Evolutionary conservation across 2,329 filamentous ascomycete species (phyloP), one percentile per base, ranked within the genome.

Genomic region (Ascochyta koolunga): DNA sequence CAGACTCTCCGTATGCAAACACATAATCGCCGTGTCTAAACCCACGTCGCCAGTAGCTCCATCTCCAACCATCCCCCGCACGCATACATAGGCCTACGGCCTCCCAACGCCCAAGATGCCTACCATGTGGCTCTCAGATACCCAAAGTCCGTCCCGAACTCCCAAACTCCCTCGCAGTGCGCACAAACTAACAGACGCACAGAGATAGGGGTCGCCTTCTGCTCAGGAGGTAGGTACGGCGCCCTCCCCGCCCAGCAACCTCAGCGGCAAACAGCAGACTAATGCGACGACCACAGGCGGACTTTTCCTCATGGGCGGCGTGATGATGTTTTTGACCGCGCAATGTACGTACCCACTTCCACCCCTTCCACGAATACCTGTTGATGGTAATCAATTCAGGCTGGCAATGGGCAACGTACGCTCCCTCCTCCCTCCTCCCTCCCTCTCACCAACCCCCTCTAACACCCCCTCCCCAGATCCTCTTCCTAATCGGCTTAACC

Each of bases 161-260:
- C n/a, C n/a, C n/a, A n/a, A n/a, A n/a, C 13, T 7, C 15, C 18
- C 36, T 10, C 10, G 27, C 15, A n/a, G 2, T 18, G 16, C 6
- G 9, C 9, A 2, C 27, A 38, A 37, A 18, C 52, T 56, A 9
- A 56, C 46, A 16, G 29, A 7, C 9, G n/a, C 9, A 66, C 70
- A 98, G 95, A 99, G 78, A 89, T 98, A 70, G 95, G 95, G 67
- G 93, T 97, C 60, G 91, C 93, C 74, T 99, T 99, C 82, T 98
- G 95, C 84, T 95, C 91, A 72, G 93, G 92, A 71, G 93, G 93
- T 96, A 88, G 66, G 90, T 89, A 76, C 66, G 63, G 64, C 21
- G 19, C 37, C 7, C 18, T 27, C 24, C 49, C 51, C 35, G 48
- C 22, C 46, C 42, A 56, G 47, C 37, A 31, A 21, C 38, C 59